These are phyloP conservation scores for Colletotrichum sp. DNA, from an alignment of 2,329 filamentous ascomycete species.

Conservation along the genomic window DNA sequence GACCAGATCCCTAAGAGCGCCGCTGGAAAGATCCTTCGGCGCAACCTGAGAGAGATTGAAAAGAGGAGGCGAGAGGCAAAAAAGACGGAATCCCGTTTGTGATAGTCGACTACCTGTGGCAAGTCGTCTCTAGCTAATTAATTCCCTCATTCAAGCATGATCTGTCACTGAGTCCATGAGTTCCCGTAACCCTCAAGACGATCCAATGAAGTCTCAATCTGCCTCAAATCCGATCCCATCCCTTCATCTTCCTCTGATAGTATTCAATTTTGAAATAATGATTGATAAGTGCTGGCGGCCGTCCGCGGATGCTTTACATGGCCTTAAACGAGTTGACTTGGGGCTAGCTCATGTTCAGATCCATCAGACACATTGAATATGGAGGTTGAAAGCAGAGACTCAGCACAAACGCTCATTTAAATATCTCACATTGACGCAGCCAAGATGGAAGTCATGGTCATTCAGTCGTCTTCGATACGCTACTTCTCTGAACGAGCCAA, in stretches of 20 bases:
- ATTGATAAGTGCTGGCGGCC: neutral
- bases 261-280: neutral
- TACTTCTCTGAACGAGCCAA: neutral
- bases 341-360: neutral
- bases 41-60: conserved; percentile 49
- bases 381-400: neutral
- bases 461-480: neutral
- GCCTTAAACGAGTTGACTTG: neutral
- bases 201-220: neutral
- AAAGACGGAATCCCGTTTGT: neutral
- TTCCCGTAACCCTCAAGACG: neutral
- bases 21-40: conserved; percentile 64
- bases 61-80: neutral
- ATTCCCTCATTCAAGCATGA: neutral
- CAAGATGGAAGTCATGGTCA: neutral
- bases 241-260: neutral
- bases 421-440: neutral
- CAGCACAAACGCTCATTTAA: neutral
- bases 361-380: neutral
- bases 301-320: neutral
- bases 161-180: neutral
- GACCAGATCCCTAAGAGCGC: conserved; percentile 64
- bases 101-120: neutral
- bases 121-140: neutral
- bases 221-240: neutral